Evolutionary conservation across 75 land plant genomes (phyloP).

Genomic region (Cupressus sempervirens): DNA sequence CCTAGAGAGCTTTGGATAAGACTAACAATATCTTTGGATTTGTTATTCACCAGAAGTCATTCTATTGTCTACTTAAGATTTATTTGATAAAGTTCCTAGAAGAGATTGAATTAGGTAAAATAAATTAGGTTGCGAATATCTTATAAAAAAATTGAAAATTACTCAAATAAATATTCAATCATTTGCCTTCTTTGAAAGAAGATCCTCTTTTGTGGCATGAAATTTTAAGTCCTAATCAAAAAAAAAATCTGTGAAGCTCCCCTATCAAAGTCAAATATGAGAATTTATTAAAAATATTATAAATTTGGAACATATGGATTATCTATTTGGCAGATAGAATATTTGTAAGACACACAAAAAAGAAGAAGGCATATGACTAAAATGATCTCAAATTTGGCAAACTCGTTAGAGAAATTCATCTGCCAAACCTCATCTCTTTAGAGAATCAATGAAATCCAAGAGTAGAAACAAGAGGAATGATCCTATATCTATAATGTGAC

Average conservation of each 20-base stretch:
- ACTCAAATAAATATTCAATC: background rate
- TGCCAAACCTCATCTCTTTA: conserved; percentile 65
- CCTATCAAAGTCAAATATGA: conserved; percentile 38
- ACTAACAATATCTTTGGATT: conserved; percentile 83
- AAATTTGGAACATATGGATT: background rate
- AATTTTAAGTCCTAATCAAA: conserved; percentile 98
- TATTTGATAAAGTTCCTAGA: background rate
- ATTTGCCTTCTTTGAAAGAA: conserved; percentile 89
- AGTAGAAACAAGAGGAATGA: conserved; percentile 48
- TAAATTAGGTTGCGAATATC: background rate
- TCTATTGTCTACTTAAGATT: conserved; percentile 58
- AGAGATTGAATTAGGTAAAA: background rate
- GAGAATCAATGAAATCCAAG: conserved; percentile 56
- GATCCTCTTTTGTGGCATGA: conserved; percentile 93
- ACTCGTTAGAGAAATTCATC: conserved; percentile 54
- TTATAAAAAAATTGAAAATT: background rate
- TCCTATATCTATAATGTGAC: conserved; percentile 55
- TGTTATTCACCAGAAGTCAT: conserved; percentile 67
- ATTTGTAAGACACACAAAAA: background rate
- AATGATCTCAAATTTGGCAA: no score
- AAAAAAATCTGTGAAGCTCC: conserved; percentile 76
- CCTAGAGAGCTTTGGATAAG: conserved; percentile 67
- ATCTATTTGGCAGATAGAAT: background rate
- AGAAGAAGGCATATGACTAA: background rate
- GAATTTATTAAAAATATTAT: background rate